These are phyloP conservation scores for Wickerhamiella nectarea DNA, from an alignment of 805 yeast species.

Conservation along the genomic window DNA sequence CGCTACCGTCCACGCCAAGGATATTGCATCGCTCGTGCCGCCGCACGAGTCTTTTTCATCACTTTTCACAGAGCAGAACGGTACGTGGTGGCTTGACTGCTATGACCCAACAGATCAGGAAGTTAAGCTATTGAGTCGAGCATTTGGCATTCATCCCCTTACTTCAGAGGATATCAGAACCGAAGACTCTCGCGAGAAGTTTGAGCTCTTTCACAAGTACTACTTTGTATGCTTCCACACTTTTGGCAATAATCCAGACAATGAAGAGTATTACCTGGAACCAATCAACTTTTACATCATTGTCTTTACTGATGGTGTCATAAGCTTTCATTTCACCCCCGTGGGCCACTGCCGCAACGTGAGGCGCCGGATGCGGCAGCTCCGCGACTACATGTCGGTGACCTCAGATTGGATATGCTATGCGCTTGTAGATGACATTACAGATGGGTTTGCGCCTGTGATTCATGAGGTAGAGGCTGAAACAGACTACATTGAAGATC, in stretches of 20 bases:
- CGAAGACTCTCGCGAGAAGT: conserved; percentile 96
- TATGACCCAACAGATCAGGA: conserved; percentile 88
- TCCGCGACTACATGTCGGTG: conserved; percentile 46
- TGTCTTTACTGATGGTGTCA: conserved; percentile 45
- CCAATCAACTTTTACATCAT: conserved; percentile 49
- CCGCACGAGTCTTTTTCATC: conserved; percentile 48
- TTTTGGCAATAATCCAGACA: conserved; percentile 78
- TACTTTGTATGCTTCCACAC: conserved; percentile 96
- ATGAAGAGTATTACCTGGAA: conserved; percentile 35
- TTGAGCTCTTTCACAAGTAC: conserved; percentile 76
- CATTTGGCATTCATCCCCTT: conserved; percentile 94
- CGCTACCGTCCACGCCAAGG: conserved; percentile 82
- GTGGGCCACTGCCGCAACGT: conserved; percentile 47
- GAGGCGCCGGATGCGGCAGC: conserved; percentile 48
- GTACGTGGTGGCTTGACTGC: conserved; percentile 95
- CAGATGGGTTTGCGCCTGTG: conserved; percentile 51
- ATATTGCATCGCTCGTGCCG: conserved; percentile 56
- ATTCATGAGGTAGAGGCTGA: conserved; percentile 45
- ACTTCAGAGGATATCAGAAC: conserved; percentile 94
- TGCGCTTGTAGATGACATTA: conserved; percentile 51
- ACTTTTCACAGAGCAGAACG: conserved; percentile 56
- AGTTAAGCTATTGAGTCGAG: conserved; percentile 81
- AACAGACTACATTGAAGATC: conserved; percentile 58
- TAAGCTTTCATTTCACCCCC: conserved; percentile 47
- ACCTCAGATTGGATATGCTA: conserved; percentile 54